Percentiles rank a stretch among this genome's conserved stretches.
Evolutionary conservation across 345 rosid genomes (phyloP).

Genomic region (Theobroma cacao): DNA sequence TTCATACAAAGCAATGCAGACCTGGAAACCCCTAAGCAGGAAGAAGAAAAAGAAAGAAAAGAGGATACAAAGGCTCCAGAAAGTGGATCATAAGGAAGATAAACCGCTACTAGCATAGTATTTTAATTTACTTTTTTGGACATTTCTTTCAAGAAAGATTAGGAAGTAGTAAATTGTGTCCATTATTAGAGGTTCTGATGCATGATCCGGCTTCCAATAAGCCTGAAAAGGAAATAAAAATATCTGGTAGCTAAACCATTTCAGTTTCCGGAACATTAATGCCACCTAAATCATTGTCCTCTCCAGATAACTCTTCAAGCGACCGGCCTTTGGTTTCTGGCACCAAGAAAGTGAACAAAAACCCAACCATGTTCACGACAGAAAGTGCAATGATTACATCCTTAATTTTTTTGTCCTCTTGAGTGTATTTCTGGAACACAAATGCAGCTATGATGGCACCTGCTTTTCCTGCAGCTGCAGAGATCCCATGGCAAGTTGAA

Average conservation of each 20-base stretch:
- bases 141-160: background rate
- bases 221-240: background rate
- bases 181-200: background rate
- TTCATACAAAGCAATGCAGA: background rate
- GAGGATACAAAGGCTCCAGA: background rate
- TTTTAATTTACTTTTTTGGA: background rate
- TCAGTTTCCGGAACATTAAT: slow-evolving; percentile 18
- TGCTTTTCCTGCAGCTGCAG: slow-evolving; percentile 59
- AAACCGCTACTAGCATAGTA: background rate
- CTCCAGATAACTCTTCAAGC: slow-evolving; percentile 63
- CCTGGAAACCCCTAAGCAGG: background rate
- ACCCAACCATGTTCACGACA: slow-evolving; percentile 50
- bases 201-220: background rate
- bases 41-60: background rate
- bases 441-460: slow-evolving; percentile 65
- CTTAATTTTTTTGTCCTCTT: slow-evolving; percentile 27
- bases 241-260: slow-evolving; percentile 22
- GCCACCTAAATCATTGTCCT: slow-evolving; percentile 36
- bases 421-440: slow-evolving; percentile 50
- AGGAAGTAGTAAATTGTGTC: background rate
- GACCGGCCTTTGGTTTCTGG: slow-evolving; percentile 71
- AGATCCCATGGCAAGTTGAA: slow-evolving; percentile 64
- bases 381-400: slow-evolving; percentile 47
- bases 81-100: background rate
- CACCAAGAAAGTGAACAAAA: slow-evolving; percentile 58